Evolutionary conservation across 78 protist genomes (phyloP).

Genomic region (Monosiga brevicollis): DNA sequence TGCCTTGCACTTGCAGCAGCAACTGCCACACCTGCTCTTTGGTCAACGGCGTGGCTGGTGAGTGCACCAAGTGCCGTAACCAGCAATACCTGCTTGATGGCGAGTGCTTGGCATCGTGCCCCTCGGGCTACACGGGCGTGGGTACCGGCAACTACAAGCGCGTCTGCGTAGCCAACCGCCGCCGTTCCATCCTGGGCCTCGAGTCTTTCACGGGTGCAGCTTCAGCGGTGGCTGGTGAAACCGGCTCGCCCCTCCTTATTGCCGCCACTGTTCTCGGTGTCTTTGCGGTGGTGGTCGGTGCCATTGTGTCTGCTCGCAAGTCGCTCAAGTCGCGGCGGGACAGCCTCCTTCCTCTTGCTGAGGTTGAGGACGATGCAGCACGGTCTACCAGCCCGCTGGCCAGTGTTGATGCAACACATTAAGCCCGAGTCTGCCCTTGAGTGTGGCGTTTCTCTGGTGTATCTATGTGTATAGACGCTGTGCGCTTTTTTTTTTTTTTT

Average conservation of each 20-base stretch:
- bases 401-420: too few species aligned
- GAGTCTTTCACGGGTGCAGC: neutral
- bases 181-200: neutral
- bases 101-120: neutral
- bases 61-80: neutral
- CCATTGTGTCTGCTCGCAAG: neutral
- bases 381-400: too few species aligned
- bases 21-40: neutral
- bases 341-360: too few species aligned
- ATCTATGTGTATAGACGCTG: too few species aligned
- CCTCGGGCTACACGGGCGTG: neutral
- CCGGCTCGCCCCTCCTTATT: neutral
- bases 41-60: neutral
- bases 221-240: neutral
- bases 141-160: neutral
- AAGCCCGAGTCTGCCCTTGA: too few species aligned
- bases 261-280: neutral
- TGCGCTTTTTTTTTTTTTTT: too few species aligned
- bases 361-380: too few species aligned
- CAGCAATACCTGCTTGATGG: neutral
- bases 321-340: too few species aligned
- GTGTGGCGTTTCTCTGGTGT: too few species aligned
- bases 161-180: neutral
- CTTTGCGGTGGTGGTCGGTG: neutral
- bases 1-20: neutral